Base-by-base conservation (phyloP, 148 eudicot genomes). In the Chenopodium berlandieri region DNA sequence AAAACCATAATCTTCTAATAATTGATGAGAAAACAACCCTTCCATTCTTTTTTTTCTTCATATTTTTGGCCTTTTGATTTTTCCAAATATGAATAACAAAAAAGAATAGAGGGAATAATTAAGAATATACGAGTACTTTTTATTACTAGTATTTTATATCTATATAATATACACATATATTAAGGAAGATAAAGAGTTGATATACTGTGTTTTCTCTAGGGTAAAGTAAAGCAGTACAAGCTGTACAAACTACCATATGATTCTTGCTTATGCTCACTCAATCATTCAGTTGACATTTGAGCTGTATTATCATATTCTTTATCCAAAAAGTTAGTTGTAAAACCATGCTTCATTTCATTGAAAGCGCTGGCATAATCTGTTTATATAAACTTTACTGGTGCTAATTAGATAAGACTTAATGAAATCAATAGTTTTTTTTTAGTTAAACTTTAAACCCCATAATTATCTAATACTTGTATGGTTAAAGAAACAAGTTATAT, bases 221-320 rank as follows among this genome's bases (percentile, higher is more conserved):
- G 44, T 7, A 5, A 40, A 40, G 7, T 5, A 40, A 72, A 44
- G 56, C 4, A n/a, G 16, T 72, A 58, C 19, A 44, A 19, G 73
- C 19, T 30, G 71, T 68, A 11, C 31, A 68, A 31, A 27, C 44
- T 25, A 32, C 23, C 23, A 70, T 32, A 27, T 17, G 47, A 34
- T 70, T 70, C 48, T 17, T 34, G 73, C 56, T 66, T 46, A 25
- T 64, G 10, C 20, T 78, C 58, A 44, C 16, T 77, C 22, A 31
- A 31, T 31, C 58, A 65, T 25, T 65, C 40, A 64, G 34, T 66
- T 64, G 79, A 62, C 79, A 40, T 77, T 77, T 77, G 69, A 76
- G 54, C 50, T 76, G 50, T 60, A 44, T 34, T 22, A 16, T 8
- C 8, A 3, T 17, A 22, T n/a, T 47, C 13, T 47, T 19, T 22